A percentile compares a stretch with the other conserved stretches of the same genome.
Evolutionary conservation across 140 eudicot species (phyloP).

Genomic region (Anethum foeniculum): DNA sequence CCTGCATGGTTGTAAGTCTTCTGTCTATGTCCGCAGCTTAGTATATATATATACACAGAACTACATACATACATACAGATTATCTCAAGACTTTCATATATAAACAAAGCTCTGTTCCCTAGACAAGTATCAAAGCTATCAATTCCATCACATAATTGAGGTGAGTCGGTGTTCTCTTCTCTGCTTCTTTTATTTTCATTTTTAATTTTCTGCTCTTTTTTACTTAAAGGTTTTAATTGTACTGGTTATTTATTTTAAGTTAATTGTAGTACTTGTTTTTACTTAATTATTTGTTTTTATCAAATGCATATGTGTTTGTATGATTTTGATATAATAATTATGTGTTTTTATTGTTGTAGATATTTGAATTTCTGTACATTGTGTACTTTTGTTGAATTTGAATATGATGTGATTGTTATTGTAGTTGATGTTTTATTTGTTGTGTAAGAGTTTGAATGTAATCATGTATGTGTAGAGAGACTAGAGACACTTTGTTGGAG

Average conservation of each 20-base stretch:
- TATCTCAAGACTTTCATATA: background rate
- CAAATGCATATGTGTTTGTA: background rate
- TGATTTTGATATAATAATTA: background rate
- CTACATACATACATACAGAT: background rate
- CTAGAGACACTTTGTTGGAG: slow-evolving; percentile 31
- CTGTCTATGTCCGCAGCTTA: background rate
- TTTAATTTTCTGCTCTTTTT: background rate
- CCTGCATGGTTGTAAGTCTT: slow-evolving; percentile 2
- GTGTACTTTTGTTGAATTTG: background rate
- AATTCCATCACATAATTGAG: background rate
- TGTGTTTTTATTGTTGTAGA: background rate
- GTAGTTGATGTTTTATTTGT: background rate
- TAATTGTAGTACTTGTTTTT: background rate
- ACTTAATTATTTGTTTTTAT: background rate
- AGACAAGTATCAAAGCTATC: background rate
- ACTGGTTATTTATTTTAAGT: too few relatives aligned
- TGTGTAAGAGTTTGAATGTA: background rate
- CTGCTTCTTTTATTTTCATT: background rate
- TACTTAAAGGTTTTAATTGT: background rate
- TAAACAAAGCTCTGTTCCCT: background rate
- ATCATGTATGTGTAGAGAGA: slow-evolving; percentile 37
- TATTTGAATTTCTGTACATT: background rate
- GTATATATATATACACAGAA: too few relatives aligned
- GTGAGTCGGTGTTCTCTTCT: background rate
- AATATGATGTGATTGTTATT: background rate